Evolutionary conservation across 495 filamentous ascomycete genomes (phyloP), one percentile per base, ranked within the genome.

Genomic region (Darksidea phi): DNA sequence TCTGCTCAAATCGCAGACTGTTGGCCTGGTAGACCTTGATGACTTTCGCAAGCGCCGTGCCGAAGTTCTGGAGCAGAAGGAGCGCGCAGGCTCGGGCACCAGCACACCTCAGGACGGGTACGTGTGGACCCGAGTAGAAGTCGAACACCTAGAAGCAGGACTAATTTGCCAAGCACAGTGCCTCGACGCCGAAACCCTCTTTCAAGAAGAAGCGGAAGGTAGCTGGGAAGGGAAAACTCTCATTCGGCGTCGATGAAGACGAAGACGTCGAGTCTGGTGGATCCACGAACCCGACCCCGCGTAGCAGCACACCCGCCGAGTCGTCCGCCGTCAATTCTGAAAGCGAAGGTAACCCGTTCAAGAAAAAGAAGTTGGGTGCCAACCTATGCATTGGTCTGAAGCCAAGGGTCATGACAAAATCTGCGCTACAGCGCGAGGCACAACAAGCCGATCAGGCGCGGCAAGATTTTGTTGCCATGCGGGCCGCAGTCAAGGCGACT

Each of bases 11-110:
- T 90, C 87, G 38, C 88, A 91, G 71, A 98, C 94, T 1, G 91
- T 96, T 53, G 94, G 94, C 45, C 85, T 98, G 13, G 94, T 97
- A 43, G 82, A 90, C 55, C 85, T 97, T 41, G 88, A 86, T 66
- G 94, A 97, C 72, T 98, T 97, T 77, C 91, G 94, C 73, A 97
- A 98, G 75, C 86, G 94, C 38, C 91, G 94, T 73, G 93, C 91
- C 64, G 90, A 98, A 73, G 90, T 92, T 25, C 78, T 95, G 28
- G 94, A 97, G 74, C 89, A 90, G 70, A 93, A 92, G 70, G 88
- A 91, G 66, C 82, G 88, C 57, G 90, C 94, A 71, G 87, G 86
- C 2, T 84, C 73, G 18, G 75, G 74, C 1, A 78, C 76, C 54
- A 77, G 74, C 51, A 85, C 84, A 17, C 82, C 84, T 55, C 77